phyloP scores from a whole-genome alignment of 345 rosid species.

The Citrus australasica region DNA sequence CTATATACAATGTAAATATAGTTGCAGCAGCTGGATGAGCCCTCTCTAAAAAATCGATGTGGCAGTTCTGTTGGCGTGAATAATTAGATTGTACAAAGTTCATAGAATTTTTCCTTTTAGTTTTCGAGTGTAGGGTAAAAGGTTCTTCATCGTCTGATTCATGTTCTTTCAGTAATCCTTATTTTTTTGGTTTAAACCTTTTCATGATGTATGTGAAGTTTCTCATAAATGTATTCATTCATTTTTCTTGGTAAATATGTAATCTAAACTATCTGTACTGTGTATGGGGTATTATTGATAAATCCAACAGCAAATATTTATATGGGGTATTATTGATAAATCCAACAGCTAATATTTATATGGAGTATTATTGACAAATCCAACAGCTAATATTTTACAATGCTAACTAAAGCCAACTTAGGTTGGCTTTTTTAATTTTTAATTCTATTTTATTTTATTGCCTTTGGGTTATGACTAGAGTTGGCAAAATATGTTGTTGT shows the following conservation, averaged over 20 bases:
- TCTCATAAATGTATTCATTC: constrained; percentile 23
- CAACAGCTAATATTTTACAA: too few species aligned
- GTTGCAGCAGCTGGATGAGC: constrained; percentile 21
- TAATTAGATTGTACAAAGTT: constrained; percentile 36
- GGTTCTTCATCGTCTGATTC: constrained; percentile 11
- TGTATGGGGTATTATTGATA: too few species aligned
- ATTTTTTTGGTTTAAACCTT: constrained; percentile 5
- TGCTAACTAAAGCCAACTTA: too few species aligned
- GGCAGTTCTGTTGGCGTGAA: constrained; percentile 23
- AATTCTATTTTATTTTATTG: too few species aligned
- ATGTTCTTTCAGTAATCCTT: constrained; percentile 6
- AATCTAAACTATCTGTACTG: background rate
- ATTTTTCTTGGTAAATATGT: constrained; percentile 9
- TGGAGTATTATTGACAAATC: too few species aligned
- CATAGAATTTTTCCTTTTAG: constrained; percentile 17
- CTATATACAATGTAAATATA: constrained; percentile 33
- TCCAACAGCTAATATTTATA: too few species aligned
- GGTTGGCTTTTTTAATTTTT: too few species aligned
- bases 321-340: too few species aligned
- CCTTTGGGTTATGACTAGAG: too few species aligned
- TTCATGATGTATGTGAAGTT: constrained; percentile 13
- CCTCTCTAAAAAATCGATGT: constrained; percentile 4
- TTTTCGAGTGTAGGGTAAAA: constrained; percentile 18
- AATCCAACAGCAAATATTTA: too few species aligned
- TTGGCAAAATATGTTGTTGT: too few species aligned